Base-by-base conservation (phyloP, 139 green algal species). In the Chlorella sp. region DNA sequence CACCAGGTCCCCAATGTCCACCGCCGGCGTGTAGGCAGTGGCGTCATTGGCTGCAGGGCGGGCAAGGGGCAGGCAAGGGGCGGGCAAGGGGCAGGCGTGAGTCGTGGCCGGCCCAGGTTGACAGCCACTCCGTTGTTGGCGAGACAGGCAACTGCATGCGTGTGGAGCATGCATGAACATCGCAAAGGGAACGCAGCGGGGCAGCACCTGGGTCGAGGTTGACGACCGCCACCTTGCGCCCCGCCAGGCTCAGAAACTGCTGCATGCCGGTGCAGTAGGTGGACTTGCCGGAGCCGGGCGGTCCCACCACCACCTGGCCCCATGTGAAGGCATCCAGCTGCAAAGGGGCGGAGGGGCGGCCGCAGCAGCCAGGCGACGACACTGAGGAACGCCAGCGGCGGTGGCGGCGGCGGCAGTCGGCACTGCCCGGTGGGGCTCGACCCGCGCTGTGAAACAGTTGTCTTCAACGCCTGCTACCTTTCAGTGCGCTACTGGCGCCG, bases 271-370 rank as follows among this genome's bases (percentile, higher is more conserved):
- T 82, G 83, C 95, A 98, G 91, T 98, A 99, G 16, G 97, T 99
- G 0, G 96, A 98, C 95, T 99, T 99, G 62, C 97, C 97, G 73
- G 93, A 96, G 76, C 97, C 97, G 4, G 97, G 96, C 1, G 97
- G 97, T 1, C 97, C 97, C 26, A 98, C 93, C 0, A 99, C 91
- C 19, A 99, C 48, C 84, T 99, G 96, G 0, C 97, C 96, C 86
- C 98, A 99, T 95, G 98, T 98, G 41, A 36, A 62, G 22, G 56
- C 56, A 30, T 83, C 60, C 46, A 65, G 46, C 32, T 46, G n/a
- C 16, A 7, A 36, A 8, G n/a, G 19, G n/a, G n/a, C 3, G n/a
- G 30, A 34, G 24, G 32, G 64, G 64, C 64, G 7, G 32, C 17
- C 14, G 30, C n/a, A 43, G 34, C 65, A 26, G 34, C 65, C 34